Conservation (phyloP, 1,284 basidiomycete species). For the Rhodofomes roseus region DNA sequence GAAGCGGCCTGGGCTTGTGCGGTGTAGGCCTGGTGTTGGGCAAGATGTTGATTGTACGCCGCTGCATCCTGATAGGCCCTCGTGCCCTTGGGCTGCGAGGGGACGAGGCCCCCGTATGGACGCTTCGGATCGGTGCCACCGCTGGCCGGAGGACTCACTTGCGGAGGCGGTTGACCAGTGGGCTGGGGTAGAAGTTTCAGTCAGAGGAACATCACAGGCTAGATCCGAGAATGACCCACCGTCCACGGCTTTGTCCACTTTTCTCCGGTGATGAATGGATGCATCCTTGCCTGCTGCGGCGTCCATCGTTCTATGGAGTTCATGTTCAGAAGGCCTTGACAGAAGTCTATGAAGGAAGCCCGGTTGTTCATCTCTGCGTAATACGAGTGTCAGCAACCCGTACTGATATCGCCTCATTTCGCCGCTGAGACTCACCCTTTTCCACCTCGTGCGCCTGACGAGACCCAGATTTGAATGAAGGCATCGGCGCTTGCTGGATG, state of each 20-base stretch:
- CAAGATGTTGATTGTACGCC: slow-evolving; percentile 90
- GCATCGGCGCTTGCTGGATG: slow-evolving; percentile 92
- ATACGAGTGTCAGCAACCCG: slow-evolving; percentile 9
- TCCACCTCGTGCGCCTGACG: slow-evolving; percentile 87
- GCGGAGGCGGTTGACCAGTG: slow-evolving; percentile 31
- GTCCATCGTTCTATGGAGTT: slow-evolving; percentile 97
- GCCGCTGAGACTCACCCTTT: slow-evolving; percentile 61
- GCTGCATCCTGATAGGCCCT: slow-evolving; percentile 91
- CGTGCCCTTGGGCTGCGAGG: slow-evolving; percentile 73
- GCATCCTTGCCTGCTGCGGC: slow-evolving; percentile 92
- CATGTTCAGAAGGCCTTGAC: slow-evolving; percentile 89
- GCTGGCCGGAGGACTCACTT: slow-evolving; percentile 15
- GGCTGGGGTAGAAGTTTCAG: slow-evolving; percentile 36
- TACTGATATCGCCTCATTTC: slow-evolving; percentile 7
- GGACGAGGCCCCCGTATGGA: slow-evolving; percentile 92
- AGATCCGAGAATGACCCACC: slow-evolving; percentile 45
- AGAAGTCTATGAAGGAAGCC: slow-evolving; percentile 96
- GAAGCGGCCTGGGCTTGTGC: slow-evolving; percentile 73
- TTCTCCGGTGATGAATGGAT: slow-evolving; percentile 98
- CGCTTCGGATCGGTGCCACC: slow-evolving; percentile 67
- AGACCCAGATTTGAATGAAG: slow-evolving; percentile 67
- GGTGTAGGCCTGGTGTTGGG: slow-evolving; percentile 91
- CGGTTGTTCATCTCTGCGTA: slow-evolving; percentile 86
- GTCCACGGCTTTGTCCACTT: slow-evolving; percentile 87
- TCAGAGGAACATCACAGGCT: background rate